Evolutionary conservation across 139 green algal genomes (phyloP).

Genomic region (Chlorella vulgaris): DNA sequence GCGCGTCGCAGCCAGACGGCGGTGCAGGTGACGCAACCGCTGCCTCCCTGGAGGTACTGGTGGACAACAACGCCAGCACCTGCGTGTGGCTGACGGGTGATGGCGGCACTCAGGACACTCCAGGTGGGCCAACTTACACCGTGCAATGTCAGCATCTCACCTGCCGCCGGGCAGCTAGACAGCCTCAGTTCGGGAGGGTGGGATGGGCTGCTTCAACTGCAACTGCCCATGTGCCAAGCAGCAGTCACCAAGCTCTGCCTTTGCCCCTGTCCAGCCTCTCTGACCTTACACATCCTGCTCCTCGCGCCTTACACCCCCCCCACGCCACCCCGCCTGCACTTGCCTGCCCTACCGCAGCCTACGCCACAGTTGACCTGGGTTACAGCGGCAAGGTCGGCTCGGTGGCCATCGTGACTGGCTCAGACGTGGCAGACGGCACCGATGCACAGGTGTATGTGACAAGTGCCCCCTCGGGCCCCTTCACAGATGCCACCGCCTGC

Average conservation of each 20-base stretch:
- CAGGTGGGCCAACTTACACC: not conserved
- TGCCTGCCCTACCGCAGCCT: not conserved
- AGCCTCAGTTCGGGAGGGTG: too few relatives aligned
- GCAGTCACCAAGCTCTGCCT: too few relatives aligned
- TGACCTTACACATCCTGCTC: not conserved
- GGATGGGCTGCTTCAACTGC: too few relatives aligned
- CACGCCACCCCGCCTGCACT: not conserved
- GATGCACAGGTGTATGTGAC: not conserved
- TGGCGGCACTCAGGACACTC: not conserved
- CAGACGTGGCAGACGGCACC: not conserved
- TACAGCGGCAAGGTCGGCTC: not conserved
- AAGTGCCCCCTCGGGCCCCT: not conserved
- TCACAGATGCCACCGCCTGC: conserved; percentile 28
- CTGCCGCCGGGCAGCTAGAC: not conserved
- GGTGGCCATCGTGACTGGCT: not conserved
- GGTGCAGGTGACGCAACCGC: not conserved
- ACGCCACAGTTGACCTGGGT: not conserved
- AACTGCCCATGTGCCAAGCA: too few relatives aligned
- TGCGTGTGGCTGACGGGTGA: not conserved
- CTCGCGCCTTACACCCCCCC: not conserved
- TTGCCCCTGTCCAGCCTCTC: not conserved
- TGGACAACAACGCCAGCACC: conserved; percentile 19
- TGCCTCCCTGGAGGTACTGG: not conserved
- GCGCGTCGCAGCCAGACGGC: not conserved
- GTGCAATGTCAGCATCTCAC: not conserved